Evolutionary conservation across 805 yeast species (phyloP).

Genomic region (Lachancea quebecensis): DNA sequence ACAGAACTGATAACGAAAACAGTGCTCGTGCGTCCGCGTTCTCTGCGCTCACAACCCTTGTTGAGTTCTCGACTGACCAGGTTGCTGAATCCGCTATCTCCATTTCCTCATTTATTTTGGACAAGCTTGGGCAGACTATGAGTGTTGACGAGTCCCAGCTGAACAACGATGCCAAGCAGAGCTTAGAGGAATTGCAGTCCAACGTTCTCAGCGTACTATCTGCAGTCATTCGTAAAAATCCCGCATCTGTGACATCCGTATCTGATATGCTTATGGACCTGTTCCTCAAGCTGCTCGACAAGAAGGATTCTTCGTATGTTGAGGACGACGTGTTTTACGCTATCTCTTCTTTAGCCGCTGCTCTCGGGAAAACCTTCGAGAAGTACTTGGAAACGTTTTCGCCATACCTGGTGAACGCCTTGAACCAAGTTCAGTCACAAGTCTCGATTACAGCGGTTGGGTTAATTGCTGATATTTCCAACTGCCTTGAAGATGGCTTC

Average conservation of each 20-base stretch:
- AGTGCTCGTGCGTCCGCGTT: slow-evolving; percentile 93
- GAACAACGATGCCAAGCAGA: slow-evolving; percentile 62
- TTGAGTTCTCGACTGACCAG: slow-evolving; percentile 63
- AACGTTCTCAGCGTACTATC: slow-evolving; percentile 73
- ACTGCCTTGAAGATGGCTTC: slow-evolving; percentile 71
- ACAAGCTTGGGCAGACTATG: slow-evolving; percentile 66
- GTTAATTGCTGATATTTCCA: slow-evolving; percentile 87
- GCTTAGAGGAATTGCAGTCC: slow-evolving; percentile 83
- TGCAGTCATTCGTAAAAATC: slow-evolving; percentile 76
- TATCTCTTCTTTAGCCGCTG: slow-evolving; percentile 80
- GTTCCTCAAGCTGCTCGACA: slow-evolving; percentile 63
- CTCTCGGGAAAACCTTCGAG: slow-evolving; percentile 63
- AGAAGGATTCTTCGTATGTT: slow-evolving; percentile 56
- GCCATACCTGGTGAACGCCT: slow-evolving; percentile 74
- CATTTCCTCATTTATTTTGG: slow-evolving; percentile 68
- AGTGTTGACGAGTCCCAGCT: slow-evolving; percentile 51
- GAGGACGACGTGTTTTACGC: slow-evolving; percentile 95
- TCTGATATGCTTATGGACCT: slow-evolving; percentile 82
- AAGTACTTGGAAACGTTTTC: slow-evolving; percentile 75
- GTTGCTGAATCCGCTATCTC: slow-evolving; percentile 61
- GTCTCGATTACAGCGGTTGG: slow-evolving; percentile 90
- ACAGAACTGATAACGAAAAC: slow-evolving; percentile 72
- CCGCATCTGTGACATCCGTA: slow-evolving; percentile 53
- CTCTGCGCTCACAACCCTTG: slow-evolving; percentile 82
- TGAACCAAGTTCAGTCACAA: slow-evolving; percentile 75